Evolutionary conservation across 176 grass and related monocot species (phyloP).

Genomic region (Carex cristatella): DNA sequence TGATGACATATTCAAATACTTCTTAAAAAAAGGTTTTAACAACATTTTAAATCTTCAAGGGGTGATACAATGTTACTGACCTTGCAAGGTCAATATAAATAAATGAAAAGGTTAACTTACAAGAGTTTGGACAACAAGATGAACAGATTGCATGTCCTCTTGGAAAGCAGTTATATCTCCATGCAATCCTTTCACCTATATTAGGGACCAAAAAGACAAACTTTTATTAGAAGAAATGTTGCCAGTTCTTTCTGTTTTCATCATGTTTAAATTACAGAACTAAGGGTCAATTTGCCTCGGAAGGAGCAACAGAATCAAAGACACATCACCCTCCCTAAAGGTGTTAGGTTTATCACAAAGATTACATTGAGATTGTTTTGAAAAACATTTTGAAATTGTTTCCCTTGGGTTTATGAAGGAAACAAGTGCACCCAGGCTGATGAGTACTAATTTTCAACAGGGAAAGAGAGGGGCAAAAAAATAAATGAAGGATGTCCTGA

Average conservation of each 20-base stretch:
- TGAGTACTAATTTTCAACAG: not conserved
- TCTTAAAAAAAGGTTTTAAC: not conserved
- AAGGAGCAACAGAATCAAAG: not conserved
- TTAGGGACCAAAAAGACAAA: not conserved
- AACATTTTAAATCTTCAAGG: not conserved
- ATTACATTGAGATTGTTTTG: not conserved
- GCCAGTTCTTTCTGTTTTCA: not conserved
- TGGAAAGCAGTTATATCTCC: slow-evolving; percentile 62
- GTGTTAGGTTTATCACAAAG: not conserved
- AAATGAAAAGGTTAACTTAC: slow-evolving; percentile 26
- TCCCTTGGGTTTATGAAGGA: not conserved
- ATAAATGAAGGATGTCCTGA: not conserved
- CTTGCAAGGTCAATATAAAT: not conserved
- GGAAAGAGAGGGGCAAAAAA: not conserved
- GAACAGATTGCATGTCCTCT: slow-evolving; percentile 82
- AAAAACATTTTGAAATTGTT: not conserved
- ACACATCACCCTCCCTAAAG: not conserved
- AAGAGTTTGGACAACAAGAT: slow-evolving; percentile 77
- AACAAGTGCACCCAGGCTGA: not conserved
- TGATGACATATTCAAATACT: not conserved
- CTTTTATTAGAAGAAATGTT: not conserved
- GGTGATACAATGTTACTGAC: not conserved
- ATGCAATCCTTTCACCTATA: slow-evolving; percentile 62
- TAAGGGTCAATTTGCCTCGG: not conserved
- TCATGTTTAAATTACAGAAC: not conserved